These are phyloP conservation scores for Talaromyces sp. DNA, from an alignment of 2,329 filamentous ascomycete species.

Conservation along the genomic window DNA sequence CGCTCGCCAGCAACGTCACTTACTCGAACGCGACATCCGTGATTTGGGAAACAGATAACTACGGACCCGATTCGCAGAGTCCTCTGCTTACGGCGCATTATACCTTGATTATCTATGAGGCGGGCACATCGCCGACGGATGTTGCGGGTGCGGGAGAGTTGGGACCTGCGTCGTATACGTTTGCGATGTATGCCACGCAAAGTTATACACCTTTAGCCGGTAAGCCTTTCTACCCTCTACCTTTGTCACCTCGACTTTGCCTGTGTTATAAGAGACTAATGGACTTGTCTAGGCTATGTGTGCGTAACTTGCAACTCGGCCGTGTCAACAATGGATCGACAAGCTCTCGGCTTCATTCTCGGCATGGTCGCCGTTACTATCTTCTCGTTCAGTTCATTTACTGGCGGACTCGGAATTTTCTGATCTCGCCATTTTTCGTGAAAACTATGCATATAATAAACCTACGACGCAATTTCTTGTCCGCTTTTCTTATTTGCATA, in stretches of 20 bases:
- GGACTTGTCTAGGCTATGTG: constrained; percentile 29
- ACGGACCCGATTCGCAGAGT: constrained; percentile 47
- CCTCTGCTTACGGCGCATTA: constrained; percentile 60
- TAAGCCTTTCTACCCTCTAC: constrained; percentile 30
- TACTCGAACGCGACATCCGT: constrained; percentile 51
- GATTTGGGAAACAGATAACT: constrained; percentile 59
- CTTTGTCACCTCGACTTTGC: too few relatives aligned
- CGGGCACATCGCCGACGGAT: constrained; percentile 50
- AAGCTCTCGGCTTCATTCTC: constrained; percentile 55
- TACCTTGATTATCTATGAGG: constrained; percentile 62
- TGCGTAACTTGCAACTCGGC: constrained; percentile 58
- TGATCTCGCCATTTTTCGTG: background rate
- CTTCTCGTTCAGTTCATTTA: constrained; percentile 55
- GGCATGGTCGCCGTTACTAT: constrained; percentile 56
- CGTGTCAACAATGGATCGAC: constrained; percentile 51
- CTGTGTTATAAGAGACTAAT: constrained; percentile 1
- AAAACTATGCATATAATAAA: constrained; percentile 13
- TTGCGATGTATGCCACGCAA: constrained; percentile 62
- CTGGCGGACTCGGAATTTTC: constrained; percentile 37
- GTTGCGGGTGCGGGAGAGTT: constrained; percentile 55
- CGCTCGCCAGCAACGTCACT: constrained; percentile 58
- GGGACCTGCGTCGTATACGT: constrained; percentile 50
- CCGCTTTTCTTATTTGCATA: background rate
- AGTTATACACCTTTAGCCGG: constrained; percentile 49
- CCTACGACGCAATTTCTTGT: background rate